A percentile compares a stretch with the other conserved stretches of the same genome.
phyloP scores from a whole-genome alignment of 2,329 filamentous ascomycete genomes.

The Xylogone sp. region DNA sequence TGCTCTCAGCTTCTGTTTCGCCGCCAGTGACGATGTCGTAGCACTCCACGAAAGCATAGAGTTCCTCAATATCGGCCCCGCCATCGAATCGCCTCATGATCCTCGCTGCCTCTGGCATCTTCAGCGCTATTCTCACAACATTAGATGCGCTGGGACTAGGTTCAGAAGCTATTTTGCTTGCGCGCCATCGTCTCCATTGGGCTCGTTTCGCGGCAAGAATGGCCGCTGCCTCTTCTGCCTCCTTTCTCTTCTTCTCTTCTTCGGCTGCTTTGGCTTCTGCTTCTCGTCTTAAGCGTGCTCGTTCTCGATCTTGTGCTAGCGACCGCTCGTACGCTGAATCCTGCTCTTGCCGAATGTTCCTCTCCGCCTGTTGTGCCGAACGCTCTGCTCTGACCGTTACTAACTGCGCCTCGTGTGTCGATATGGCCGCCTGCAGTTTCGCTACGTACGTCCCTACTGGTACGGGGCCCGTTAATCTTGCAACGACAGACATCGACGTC shows the following conservation, averaged over 20 bases:
- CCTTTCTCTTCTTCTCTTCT: slow-evolving; percentile 58
- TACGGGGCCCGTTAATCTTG: slow-evolving; percentile 71
- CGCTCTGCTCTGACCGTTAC: slow-evolving; percentile 71
- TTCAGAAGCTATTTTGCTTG: slow-evolving; percentile 62
- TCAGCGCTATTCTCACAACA: slow-evolving; percentile 66
- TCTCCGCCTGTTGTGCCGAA: slow-evolving; percentile 74
- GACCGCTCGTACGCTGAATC: slow-evolving; percentile 92
- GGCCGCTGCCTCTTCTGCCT: slow-evolving; percentile 55
- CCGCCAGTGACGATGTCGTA: slow-evolving; percentile 58
- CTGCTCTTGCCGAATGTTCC: slow-evolving; percentile 80
- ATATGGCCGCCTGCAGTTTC: slow-evolving; percentile 70
- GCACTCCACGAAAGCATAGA: slow-evolving; percentile 97
- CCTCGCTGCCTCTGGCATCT: slow-evolving; percentile 66
- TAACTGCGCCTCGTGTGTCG: slow-evolving; percentile 72
- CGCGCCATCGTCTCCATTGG: slow-evolving; percentile 82
- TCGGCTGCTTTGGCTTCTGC: slow-evolving; percentile 69
- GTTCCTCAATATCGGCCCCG: slow-evolving; percentile 73
- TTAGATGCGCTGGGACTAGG: slow-evolving; percentile 62
- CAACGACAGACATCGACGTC: slow-evolving; percentile 86
- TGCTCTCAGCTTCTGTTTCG: slow-evolving; percentile 18
- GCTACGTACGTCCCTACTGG: slow-evolving; percentile 67
- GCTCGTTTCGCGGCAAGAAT: slow-evolving; percentile 45
- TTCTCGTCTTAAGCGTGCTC: slow-evolving; percentile 71
- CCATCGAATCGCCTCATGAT: slow-evolving; percentile 72
- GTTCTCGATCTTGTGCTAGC: slow-evolving; percentile 81